Evolutionary conservation across 2,329 filamentous ascomycete species (phyloP).

Genomic region (Cyclaneusma minus): DNA sequence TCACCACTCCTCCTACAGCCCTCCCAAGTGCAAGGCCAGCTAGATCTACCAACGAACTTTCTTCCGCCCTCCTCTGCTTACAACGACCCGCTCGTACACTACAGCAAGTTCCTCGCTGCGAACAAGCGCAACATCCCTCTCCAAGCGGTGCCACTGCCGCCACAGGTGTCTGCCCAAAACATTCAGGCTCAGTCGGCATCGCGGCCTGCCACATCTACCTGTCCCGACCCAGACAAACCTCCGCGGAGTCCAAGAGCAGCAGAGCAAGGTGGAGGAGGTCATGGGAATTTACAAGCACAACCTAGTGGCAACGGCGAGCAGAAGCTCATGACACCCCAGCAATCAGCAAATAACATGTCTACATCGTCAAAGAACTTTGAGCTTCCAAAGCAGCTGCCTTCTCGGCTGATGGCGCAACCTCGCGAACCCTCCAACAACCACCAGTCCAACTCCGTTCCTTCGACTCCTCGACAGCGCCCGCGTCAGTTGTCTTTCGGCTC

Average conservation of each 20-base stretch:
- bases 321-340: constrained; percentile 35
- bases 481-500: constrained; percentile 71
- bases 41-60: constrained; percentile 40
- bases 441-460: constrained; percentile 45
- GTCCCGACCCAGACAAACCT: constrained; percentile 15
- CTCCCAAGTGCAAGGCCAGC: constrained; percentile 22
- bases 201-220: constrained; percentile 40
- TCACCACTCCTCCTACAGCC: constrained; percentile 13
- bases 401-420: constrained; percentile 20
- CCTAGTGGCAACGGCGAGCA: constrained; percentile 43
- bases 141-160: constrained; percentile 37
- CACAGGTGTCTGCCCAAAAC: constrained; percentile 37
- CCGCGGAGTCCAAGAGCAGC: no score
- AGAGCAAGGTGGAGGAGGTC: constrained; percentile 33
- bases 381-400: no score
- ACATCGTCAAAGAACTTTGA: constrained; percentile 33
- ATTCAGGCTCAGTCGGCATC: constrained; percentile 33
- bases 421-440: constrained; percentile 4
- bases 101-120: constrained; percentile 49
- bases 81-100: constrained; percentile 46
- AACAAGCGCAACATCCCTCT: constrained; percentile 30
- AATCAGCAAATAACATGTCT: neutral
- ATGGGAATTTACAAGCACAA: constrained; percentile 46
- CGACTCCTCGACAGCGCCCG: constrained; percentile 80
- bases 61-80: constrained; percentile 41